Percentiles rank a stretch among this genome's conserved stretches.
Conservation (phyloP, 176 grass and related monocot genomes). For the Ensete glaucum region DNA sequence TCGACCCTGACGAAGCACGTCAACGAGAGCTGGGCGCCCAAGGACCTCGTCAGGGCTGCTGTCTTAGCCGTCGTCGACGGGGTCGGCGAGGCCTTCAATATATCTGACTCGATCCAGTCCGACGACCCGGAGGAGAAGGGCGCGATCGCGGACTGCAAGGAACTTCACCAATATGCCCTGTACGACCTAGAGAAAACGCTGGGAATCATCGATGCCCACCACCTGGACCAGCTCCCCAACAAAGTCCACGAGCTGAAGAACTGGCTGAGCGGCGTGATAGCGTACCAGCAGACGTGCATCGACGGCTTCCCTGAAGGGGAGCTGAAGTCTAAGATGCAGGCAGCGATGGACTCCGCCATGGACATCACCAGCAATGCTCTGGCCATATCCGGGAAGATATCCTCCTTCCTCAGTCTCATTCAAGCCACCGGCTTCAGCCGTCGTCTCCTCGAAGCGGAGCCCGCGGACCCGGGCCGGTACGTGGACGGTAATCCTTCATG, state of each 20-base stretch:
- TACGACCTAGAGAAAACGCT: conserved; percentile 46
- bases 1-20: conserved; percentile 41
- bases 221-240: conserved; percentile 17
- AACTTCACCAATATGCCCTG: conserved; percentile 35
- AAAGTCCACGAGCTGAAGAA: background rate
- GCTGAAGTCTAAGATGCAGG: conserved; percentile 2
- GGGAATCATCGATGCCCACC: conserved; percentile 24
- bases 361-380: conserved; percentile 3
- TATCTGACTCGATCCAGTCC: conserved; percentile 41
- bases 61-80: conserved; percentile 44
- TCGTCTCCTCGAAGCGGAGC: background rate
- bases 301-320: conserved; percentile 11
- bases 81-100: conserved; percentile 40
- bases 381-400: background rate
- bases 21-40: conserved; percentile 45
- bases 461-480: background rate
- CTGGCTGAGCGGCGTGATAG: conserved; percentile 8
- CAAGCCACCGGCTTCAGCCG: background rate
- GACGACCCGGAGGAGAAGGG: conserved; percentile 46
- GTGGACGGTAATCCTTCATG: background rate
- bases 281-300: conserved; percentile 11
- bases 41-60: conserved; percentile 37
- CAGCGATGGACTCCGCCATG: background rate
- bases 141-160: conserved; percentile 59
- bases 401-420: background rate